These are phyloP conservation scores for Xylariaceae sp. DNA, from an alignment of 2,329 filamentous ascomycete genomes.

Conservation along the genomic window DNA sequence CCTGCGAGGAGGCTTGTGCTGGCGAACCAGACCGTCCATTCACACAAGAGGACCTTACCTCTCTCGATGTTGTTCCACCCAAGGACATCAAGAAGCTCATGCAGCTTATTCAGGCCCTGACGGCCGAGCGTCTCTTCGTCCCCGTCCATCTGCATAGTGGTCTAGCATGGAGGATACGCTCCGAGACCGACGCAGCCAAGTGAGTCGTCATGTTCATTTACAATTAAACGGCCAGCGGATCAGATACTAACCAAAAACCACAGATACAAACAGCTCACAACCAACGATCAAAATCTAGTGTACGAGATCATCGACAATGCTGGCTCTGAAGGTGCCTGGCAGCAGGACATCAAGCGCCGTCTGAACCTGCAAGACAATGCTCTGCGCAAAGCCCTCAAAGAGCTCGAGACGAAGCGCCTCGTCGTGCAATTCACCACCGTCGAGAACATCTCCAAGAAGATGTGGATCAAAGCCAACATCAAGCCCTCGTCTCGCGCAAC, in stretches of 20 bases:
- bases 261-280: slow-evolving; percentile 56
- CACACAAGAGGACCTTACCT: slow-evolving; percentile 55
- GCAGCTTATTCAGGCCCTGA: slow-evolving; percentile 53
- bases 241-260: not conserved
- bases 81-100: slow-evolving; percentile 53
- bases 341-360: slow-evolving; percentile 73
- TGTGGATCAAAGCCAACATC: slow-evolving; percentile 88
- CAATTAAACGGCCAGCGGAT: no score
- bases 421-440: slow-evolving; percentile 90
- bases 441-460: slow-evolving; percentile 85
- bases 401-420: slow-evolving; percentile 74
- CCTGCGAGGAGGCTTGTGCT: slow-evolving; percentile 43
- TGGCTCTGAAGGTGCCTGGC: slow-evolving; percentile 85
- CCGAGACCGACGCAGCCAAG: slow-evolving; percentile 59
- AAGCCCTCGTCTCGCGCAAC: slow-evolving; percentile 85
- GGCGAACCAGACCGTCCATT: slow-evolving; percentile 47
- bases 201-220: slow-evolving; percentile 31
- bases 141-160: slow-evolving; percentile 41
- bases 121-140: slow-evolving; percentile 58
- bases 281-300: slow-evolving; percentile 76
- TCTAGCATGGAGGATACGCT: slow-evolving; percentile 56
- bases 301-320: slow-evolving; percentile 87
- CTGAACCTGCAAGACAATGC: slow-evolving; percentile 81
- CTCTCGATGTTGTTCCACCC: slow-evolving; percentile 54
- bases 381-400: slow-evolving; percentile 77